phyloP scores from a whole-genome alignment of 495 filamentous ascomycete species.

The Geoglossum glabrum region DNA sequence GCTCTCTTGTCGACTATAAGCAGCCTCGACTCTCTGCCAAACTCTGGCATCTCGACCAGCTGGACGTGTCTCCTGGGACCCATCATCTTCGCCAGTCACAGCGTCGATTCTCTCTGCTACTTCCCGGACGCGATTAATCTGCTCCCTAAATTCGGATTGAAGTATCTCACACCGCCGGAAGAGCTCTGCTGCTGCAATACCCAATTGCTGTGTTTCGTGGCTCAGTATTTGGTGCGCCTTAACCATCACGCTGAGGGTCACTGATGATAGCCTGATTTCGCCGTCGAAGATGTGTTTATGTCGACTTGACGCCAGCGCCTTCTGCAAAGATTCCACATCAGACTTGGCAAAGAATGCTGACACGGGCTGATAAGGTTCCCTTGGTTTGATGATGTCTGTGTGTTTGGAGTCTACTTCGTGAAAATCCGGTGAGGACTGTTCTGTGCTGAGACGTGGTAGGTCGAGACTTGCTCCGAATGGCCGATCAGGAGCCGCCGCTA shows the following conservation, averaged over 20 bases:
- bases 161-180: conserved; percentile 60
- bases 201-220: conserved; percentile 49
- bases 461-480: conserved; percentile 51
- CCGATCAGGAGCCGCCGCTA: conserved; percentile 43
- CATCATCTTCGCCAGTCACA: conserved; percentile 39
- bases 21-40: conserved; percentile 37
- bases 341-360: conserved; percentile 38
- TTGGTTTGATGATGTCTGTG: conserved; percentile 22
- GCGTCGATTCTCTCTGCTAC: conserved; percentile 43
- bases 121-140: conserved; percentile 48
- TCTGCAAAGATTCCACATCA: conserved; percentile 37
- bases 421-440: neutral
- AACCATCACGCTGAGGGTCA: conserved; percentile 54
- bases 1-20: conserved; percentile 34
- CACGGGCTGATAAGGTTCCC: conserved; percentile 51
- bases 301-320: conserved; percentile 34
- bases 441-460: neutral
- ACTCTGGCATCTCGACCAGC: conserved; percentile 22
- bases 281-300: conserved; percentile 43
- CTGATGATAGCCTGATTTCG: conserved; percentile 51
- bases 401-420: conserved; percentile 3
- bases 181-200: conserved; percentile 57
- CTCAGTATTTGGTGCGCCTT: conserved; percentile 57
- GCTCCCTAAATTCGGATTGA: conserved; percentile 47
- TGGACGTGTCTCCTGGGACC: conserved; percentile 18